These are phyloP conservation scores for Hansfordia pulvinata DNA, from an alignment of 2,329 filamentous ascomycete species.

Conservation along the genomic window DNA sequence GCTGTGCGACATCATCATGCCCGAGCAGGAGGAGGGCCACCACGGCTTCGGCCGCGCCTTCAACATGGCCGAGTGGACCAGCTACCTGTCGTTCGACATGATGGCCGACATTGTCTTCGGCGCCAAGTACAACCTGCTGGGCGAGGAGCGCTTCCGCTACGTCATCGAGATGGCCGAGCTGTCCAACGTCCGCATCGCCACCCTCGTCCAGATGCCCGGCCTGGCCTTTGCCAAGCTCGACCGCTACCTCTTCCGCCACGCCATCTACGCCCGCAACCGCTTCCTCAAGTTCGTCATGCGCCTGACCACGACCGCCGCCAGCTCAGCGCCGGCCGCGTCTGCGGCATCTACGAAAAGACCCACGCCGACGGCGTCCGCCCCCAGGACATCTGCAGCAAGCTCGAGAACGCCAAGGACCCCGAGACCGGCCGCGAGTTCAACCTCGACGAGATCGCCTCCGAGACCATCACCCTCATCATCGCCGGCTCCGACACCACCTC, in stretches of 20 bases:
- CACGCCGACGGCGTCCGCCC: no score
- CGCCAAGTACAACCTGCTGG: conserved; percentile 3
- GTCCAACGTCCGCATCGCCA: conserved; percentile 5
- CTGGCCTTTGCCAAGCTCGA: conserved; percentile 2
- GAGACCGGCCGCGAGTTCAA: conserved; percentile 3
- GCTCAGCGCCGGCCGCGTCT: no score
- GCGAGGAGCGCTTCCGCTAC: conserved; percentile 3
- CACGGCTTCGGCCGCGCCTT: conserved; percentile 1
- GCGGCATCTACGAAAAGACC: no score
- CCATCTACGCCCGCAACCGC: conserved; percentile 2
- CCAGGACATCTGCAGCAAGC: conserved; percentile 3
- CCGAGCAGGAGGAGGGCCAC: no score
- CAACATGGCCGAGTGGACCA: conserved; percentile 4
- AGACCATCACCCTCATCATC: conserved; percentile 4
- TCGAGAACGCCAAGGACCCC: conserved; percentile 3
- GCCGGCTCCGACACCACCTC: conserved; percentile 5
- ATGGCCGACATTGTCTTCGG: conserved; percentile 5
- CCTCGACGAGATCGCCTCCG: conserved; percentile 3
- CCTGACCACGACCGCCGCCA: conserved; percentile 2
- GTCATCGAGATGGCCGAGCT: conserved; percentile 3
- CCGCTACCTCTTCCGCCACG: conserved; percentile 3
- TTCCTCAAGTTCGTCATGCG: conserved; percentile 4
- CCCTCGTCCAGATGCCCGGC: conserved; percentile 3
- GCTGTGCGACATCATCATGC: conserved; percentile 3
- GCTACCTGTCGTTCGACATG: conserved; percentile 5